Evolutionary conservation across 192 early-diverging fungal genomes (phyloP).

Genomic region (Entophlyctis luteolus): DNA sequence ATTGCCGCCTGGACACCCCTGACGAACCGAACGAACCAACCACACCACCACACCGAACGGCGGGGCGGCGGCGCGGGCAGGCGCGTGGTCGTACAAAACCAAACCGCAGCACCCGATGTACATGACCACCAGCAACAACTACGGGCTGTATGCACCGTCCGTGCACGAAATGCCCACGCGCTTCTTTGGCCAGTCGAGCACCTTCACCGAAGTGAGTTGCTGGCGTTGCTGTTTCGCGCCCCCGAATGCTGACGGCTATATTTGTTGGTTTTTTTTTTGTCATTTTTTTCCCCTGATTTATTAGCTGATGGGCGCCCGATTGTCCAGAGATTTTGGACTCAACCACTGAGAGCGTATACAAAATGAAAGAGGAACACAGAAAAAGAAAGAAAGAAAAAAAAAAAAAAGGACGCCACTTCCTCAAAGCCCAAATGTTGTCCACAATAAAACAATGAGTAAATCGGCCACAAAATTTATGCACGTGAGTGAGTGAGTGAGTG

Average conservation of each 20-base stretch:
- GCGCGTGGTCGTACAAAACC: slow-evolving; percentile 35
- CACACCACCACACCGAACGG: not conserved
- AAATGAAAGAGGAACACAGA: not conserved
- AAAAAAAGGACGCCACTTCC: not conserved
- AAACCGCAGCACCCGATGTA: slow-evolving; percentile 47
- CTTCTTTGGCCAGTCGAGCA: slow-evolving; percentile 46
- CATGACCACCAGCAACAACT: slow-evolving; percentile 45
- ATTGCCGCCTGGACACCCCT: not conserved
- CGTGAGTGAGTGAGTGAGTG: too few species aligned
- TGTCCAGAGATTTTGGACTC: slow-evolving; percentile 15
- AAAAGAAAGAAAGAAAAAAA: not conserved
- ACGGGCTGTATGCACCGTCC: slow-evolving; percentile 39
- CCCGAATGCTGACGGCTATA: not conserved
- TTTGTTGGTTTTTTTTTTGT: slow-evolving; percentile 21
- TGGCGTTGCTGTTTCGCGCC: slow-evolving; percentile 27
- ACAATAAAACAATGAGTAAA: not conserved
- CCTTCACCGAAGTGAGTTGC: slow-evolving; percentile 43
- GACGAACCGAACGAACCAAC: not conserved
- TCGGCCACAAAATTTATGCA: too few species aligned
- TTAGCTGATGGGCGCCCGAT: slow-evolving; percentile 19
- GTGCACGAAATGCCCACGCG: slow-evolving; percentile 52
- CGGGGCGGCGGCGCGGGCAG: slow-evolving; percentile 12
- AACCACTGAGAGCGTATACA: slow-evolving; percentile 13
- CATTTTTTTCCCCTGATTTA: slow-evolving; percentile 1
- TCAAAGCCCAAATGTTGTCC: not conserved